Evolutionary conservation across 1,139 yeast species (phyloP), one percentile per base, ranked within the genome.

Genomic region (Candida glucosophila): DNA sequence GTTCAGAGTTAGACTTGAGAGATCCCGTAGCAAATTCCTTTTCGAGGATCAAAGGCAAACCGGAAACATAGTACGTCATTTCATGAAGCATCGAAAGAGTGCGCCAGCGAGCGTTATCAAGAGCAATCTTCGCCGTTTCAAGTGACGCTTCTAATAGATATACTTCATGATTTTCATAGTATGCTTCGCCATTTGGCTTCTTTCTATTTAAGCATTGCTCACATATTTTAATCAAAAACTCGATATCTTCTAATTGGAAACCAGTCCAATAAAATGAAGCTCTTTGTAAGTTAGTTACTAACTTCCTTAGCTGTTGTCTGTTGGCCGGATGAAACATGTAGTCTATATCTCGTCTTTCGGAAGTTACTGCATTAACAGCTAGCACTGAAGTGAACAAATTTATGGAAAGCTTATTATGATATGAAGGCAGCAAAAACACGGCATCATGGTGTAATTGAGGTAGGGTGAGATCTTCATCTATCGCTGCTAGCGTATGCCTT

Each of bases 221-320:
- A 29, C 77, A 66, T 17, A 77, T 65, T 20, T 55, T 50, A 3
- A 69, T 45, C 40, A 77, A 52, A 13, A 67, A 60, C 24, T 69
- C 69, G 9, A 74, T 55, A 44, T 75, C 81, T 20, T 57, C 60
- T 22, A 62, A 63, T 15, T 75, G 61, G 39, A 77, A 77, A 0
- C 85, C 85, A 2, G 83, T 73, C 86, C 86, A 78, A 39, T 73
- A 75, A 41, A 77, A 77, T 0, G 86, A 73, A 1, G 81, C 75
- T 31, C 77, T 57, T 43, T 73, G 81, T 22, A 77, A 44, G 39
- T 78, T 77, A 2, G 70, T 63, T 6, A 77, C 64, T 37, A 77
- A 58, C 25, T 77, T 48, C 33, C 77, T 53, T 23, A 77, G 47
- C 34, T 75, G 77, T 19, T 46, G 52, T 22, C 71, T 56, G 37